Base-by-base conservation (phyloP, 2,329 filamentous ascomycete genomes). In the Fonsecaea multimorphosa region DNA sequence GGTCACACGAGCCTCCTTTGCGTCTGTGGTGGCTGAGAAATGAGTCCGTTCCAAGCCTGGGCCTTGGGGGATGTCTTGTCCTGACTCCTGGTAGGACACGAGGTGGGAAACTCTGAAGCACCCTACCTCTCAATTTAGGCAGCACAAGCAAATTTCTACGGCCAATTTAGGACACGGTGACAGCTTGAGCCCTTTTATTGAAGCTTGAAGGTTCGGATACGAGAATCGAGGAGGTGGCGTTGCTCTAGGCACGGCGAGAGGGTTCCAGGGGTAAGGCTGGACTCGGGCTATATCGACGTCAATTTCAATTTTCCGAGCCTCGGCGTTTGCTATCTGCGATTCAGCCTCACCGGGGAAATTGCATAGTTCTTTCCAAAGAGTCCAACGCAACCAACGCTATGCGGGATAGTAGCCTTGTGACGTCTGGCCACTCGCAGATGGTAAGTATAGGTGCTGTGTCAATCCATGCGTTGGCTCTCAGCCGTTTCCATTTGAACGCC, bases 331-430 rank as follows among this genome's bases (percentile, higher is more conserved):
- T 9, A 5, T 44, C 38, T 44, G n/a, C n/a, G 16, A 19, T 9
- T 44, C 38, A 44, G 38, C 38, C 38, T 44, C 16, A 44, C 38
- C 38, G n/a, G n/a, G 38, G 38, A 44, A 19, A 44, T 44, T 44
- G 38, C 38, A 7, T 44, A 16, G 9, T 12, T 22, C n/a, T 19
- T 44, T 19, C 16, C 1, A 44, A 44, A 44, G 6, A 19, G 2
- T 8, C 19, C 16, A 19, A 44, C n/a, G 5, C n/a, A 7, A 44
- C 16, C 16, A 44, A 12, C 19, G 38, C 29, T 31, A 31, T 4
- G 29, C 29, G 29, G 29, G 29, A 3, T 31, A 44, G 38, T 19
- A 19, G 16, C 16, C 16, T 7, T 6, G 14, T 19, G 4, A 19
- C 5, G 16, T 19, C 38, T 19, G 16, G 38, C 4, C 4, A 16